These are phyloP conservation scores for Rosa chinensis DNA, from an alignment of 306 rosid species.

Conservation along the genomic window DNA sequence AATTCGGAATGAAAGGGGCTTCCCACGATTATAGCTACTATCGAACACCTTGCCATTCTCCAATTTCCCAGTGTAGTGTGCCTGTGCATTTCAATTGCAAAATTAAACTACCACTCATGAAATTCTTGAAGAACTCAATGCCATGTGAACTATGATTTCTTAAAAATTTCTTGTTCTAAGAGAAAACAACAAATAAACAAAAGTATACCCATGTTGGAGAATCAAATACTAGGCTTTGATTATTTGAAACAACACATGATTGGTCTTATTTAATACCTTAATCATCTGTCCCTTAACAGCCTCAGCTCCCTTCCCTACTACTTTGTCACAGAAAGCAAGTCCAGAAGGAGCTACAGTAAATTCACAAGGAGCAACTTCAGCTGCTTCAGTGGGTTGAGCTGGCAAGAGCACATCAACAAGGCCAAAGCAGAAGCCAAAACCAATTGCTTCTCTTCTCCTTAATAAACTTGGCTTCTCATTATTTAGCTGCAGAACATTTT, in stretches of 20 bases:
- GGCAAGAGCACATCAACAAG: slow-evolving; percentile 31
- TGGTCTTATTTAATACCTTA: slow-evolving; percentile 45
- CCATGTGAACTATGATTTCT: not conserved
- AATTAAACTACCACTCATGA: slow-evolving; percentile 2
- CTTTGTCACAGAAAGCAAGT: slow-evolving; percentile 78
- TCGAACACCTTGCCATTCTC: slow-evolving; percentile 90
- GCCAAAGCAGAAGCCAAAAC: slow-evolving; percentile 50
- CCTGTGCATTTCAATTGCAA: slow-evolving; percentile 38
- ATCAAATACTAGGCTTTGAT: not conserved
- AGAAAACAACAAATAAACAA: not conserved
- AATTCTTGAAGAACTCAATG: not conserved
- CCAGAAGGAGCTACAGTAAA: slow-evolving; percentile 72
- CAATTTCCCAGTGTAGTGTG: slow-evolving; percentile 85
- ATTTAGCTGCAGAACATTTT: slow-evolving; percentile 9
- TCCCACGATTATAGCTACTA: slow-evolving; percentile 93
- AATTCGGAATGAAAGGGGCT: slow-evolving; percentile 75
- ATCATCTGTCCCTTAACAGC: slow-evolving; percentile 80
- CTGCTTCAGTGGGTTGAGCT: slow-evolving; percentile 30
- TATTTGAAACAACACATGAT: not conserved
- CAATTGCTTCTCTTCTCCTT: slow-evolving; percentile 53
- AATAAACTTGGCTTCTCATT: slow-evolving; percentile 30
- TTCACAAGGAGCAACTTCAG: slow-evolving; percentile 53
- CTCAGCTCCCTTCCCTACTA: slow-evolving; percentile 70
- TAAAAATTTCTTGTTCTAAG: no score
- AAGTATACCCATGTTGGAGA: not conserved